These are phyloP conservation scores for Trichoderma sp. DNA, from an alignment of 2,329 filamentous ascomycete genomes.

Conservation along the genomic window DNA sequence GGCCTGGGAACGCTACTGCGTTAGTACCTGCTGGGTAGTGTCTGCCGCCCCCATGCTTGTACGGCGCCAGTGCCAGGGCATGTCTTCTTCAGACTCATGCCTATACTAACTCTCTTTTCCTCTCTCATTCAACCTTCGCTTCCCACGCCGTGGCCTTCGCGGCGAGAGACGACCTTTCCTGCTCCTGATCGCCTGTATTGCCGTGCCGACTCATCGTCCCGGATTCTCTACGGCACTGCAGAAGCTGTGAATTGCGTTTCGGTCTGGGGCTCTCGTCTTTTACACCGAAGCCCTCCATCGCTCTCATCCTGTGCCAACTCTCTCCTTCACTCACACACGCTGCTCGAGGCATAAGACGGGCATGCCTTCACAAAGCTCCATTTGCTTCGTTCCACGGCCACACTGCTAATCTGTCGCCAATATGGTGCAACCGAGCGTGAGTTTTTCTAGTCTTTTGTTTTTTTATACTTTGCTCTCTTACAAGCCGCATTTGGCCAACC, in stretches of 20 bases:
- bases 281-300: constrained; percentile 25
- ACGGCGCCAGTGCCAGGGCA: constrained; percentile 41
- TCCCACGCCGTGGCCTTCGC: constrained; percentile 29
- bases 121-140: constrained; percentile 38
- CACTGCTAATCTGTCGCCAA: constrained; percentile 40
- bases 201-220: constrained; percentile 14
- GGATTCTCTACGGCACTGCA: not conserved
- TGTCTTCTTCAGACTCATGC: constrained; percentile 44
- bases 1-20: constrained; percentile 3
- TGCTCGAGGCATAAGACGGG: constrained; percentile 27
- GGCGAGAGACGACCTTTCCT: constrained; percentile 28
- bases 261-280: not conserved
- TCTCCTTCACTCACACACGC: constrained; percentile 17
- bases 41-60: constrained; percentile 40
- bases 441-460: constrained; percentile 28
- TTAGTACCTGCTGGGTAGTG: constrained; percentile 31
- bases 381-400: constrained; percentile 38
- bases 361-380: constrained; percentile 35
- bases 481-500: constrained; percentile 7
- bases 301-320: constrained; percentile 28
- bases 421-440: constrained; percentile 46
- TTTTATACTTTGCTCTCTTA: constrained; percentile 13
- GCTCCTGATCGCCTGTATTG: constrained; percentile 31
- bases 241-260: not conserved
- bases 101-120: constrained; percentile 28